Evolutionary conservation across 768 basidiomycete species (phyloP), one percentile per base, ranked within the genome.

Genomic region (Exidia glandulosa): DNA sequence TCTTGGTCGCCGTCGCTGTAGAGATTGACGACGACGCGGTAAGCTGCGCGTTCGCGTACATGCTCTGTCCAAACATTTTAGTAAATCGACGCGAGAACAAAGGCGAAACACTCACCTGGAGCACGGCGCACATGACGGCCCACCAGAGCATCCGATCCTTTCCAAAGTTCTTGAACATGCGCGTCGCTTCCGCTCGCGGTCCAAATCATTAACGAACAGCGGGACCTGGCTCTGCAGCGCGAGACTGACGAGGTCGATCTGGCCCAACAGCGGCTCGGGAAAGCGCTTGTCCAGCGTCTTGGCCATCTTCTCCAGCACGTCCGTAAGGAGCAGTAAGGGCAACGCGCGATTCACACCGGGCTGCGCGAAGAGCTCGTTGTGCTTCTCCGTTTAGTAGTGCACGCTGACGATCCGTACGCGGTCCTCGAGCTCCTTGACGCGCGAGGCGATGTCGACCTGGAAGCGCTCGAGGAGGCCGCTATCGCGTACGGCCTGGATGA

Each of bases 251-350:
- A 93, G 65, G 66, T 95, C 90, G 45, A 94, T 63, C 66, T 81
- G 79, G 19, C 88, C 87, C 32, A 94, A 76, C 25, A 97, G 69
- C 32, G 90, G 88, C 59, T 89, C 83, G 0, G 86, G 83, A 73
- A 95, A 99, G 60, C 87, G 82, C 71, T 93, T 92, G 70, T 94
- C 88, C 33, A 95, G 77, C 29, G 79, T 73, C 71, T 94, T 94
- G 19, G 88, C 83, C 36, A 78, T 74, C 70, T 92, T 95, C 77
- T 95, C 92, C 2, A 96, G 73, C 73, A 95, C 94, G 54, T 88
- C 87, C 3, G 90, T 90, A 81, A 95, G 83, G 31, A 89, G 71
- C 31, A 95, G 73, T 36, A 94, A 73, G 1, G 92, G 91, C 34
- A 91, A 73, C 0, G 92, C 90, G 45, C 86, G 78, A 66, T 93